phyloP scores from a whole-genome alignment of 352 stramenopile species.

The Pythium utonaiense region DNA sequence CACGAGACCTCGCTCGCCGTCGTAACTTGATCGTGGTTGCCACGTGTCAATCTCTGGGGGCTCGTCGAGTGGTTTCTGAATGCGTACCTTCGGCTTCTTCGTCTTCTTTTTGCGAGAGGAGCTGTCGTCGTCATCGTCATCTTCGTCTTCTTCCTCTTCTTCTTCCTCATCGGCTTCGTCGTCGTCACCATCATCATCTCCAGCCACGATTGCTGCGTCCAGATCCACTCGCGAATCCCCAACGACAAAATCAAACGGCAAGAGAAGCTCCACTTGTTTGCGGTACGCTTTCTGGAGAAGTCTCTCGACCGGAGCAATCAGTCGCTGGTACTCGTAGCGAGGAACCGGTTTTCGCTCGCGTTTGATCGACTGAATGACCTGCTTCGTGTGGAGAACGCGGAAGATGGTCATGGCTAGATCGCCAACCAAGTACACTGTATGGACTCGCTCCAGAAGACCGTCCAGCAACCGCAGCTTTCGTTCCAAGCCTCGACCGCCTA shows the following conservation, averaged over 20 bases:
- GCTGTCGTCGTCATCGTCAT: conserved; percentile 32
- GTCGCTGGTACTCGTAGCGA: conserved; percentile 1
- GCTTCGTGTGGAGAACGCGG: conserved; percentile 38
- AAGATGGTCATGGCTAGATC: conserved; percentile 57
- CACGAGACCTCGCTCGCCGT: conserved; percentile 11
- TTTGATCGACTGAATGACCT: conserved; percentile 17
- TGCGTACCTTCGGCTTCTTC: not conserved
- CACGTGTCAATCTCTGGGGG: conserved; percentile 19
- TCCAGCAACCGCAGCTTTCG: conserved; percentile 67
- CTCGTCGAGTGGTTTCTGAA: conserved; percentile 13
- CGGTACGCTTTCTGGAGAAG: conserved; percentile 64
- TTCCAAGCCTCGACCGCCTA: conserved; percentile 51
- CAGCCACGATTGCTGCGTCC: not conserved
- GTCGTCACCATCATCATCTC: conserved; percentile 23
- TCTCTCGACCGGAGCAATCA: conserved; percentile 40
- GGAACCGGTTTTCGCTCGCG: conserved; percentile 7
- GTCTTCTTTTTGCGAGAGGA: conserved; percentile 22
- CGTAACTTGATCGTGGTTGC: conserved; percentile 6
- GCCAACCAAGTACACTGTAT: conserved; percentile 64
- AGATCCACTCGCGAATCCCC: conserved; percentile 44
- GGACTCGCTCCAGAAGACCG: conserved; percentile 46
- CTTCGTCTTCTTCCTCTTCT: conserved; percentile 36
- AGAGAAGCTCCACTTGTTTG: conserved; percentile 45
- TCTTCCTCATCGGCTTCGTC: conserved; percentile 36
- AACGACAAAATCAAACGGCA: conserved; percentile 63